A percentile compares a stretch with the other conserved stretches of the same genome.
Conservation (phyloP, 179 eudicot species). For the Beta corolliflora region DNA sequence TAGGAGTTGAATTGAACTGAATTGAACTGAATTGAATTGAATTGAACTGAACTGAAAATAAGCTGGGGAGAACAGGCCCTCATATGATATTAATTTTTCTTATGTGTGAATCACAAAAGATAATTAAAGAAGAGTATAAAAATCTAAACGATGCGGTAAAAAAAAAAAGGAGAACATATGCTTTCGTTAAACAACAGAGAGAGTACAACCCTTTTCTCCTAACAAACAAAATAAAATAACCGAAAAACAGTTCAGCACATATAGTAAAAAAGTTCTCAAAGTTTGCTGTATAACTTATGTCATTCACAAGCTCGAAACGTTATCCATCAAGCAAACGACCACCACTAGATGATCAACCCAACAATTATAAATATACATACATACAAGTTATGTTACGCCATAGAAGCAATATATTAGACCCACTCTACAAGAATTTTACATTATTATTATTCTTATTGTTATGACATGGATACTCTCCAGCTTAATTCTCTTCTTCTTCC, state of each 20-base stretch:
- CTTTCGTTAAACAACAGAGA: no score
- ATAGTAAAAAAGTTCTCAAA: not conserved
- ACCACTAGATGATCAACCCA: not conserved
- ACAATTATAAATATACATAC: not conserved
- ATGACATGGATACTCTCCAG: slow-evolving; percentile 20
- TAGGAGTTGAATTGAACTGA: no score
- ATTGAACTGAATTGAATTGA: no score
- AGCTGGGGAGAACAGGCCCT: no score
- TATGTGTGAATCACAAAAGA: no score
- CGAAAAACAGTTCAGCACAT: not conserved
- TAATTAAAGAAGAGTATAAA: no score
- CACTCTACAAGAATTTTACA: not conserved
- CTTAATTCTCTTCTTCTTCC: slow-evolving; percentile 11
- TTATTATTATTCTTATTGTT: not conserved
- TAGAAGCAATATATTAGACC: not conserved
- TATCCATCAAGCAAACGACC: not conserved
- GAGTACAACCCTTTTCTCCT: not conserved
- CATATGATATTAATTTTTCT: no score
- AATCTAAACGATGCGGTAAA: no score
- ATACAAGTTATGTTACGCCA: not conserved
- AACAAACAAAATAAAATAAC: not conserved
- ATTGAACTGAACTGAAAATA: no score
- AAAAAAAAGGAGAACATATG: no score
- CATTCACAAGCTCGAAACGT: slow-evolving; percentile 8
- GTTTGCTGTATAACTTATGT: not conserved